Evolutionary conservation across 2,329 filamentous ascomycete species (phyloP).

Genomic region (Colletotrichum endophyticum): DNA sequence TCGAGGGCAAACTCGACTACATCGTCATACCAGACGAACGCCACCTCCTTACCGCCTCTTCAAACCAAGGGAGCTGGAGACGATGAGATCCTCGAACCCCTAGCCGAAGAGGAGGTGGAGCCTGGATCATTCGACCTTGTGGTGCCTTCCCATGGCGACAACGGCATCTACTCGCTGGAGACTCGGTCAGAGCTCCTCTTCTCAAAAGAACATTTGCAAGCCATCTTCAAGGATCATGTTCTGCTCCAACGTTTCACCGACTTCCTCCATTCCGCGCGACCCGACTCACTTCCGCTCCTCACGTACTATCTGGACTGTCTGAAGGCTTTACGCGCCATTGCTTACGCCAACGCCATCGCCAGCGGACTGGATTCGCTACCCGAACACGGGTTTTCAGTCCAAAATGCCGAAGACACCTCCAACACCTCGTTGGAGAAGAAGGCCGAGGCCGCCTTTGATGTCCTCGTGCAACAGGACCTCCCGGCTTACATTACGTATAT

Average conservation of each 20-base stretch:
- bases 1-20: slow-evolving; percentile 30
- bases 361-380: slow-evolving; percentile 62
- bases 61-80: slow-evolving; percentile 26
- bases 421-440: slow-evolving; percentile 67
- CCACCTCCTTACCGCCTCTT: slow-evolving; percentile 22
- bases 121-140: slow-evolving; percentile 42
- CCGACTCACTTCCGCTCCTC: slow-evolving; percentile 67
- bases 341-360: slow-evolving; percentile 73
- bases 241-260: slow-evolving; percentile 70
- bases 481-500: slow-evolving; percentile 74
- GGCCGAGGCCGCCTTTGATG: slow-evolving; percentile 67
- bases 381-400: slow-evolving; percentile 59
- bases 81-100: slow-evolving; percentile 37
- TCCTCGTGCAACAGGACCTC: slow-evolving; percentile 69
- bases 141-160: slow-evolving; percentile 23
- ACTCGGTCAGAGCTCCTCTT: slow-evolving; percentile 69
- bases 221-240: slow-evolving; percentile 68
- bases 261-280: slow-evolving; percentile 65
- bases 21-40: slow-evolving; percentile 31
- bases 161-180: slow-evolving; percentile 59
- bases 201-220: slow-evolving; percentile 66
- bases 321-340: slow-evolving; percentile 74
- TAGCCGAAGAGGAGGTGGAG: slow-evolving; percentile 39
- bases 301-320: slow-evolving; percentile 75
- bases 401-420: slow-evolving; percentile 53